Percentiles rank a stretch among this genome's conserved stretches.
phyloP scores from a whole-genome alignment of 1,284 basidiomycete genomes.

The Limonomyces culmigenus region DNA sequence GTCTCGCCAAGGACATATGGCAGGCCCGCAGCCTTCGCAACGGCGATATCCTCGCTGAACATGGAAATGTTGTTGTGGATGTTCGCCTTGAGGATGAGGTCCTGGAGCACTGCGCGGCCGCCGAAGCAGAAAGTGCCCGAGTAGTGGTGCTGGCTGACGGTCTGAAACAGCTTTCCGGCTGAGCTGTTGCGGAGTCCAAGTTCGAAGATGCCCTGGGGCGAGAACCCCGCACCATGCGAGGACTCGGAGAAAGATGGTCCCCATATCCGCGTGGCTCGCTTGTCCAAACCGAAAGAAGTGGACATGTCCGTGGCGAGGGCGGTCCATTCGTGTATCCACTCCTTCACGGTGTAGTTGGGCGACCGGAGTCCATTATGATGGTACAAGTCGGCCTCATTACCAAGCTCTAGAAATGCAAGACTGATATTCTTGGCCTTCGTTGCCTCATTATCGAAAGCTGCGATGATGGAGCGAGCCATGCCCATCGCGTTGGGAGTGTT shows the following conservation, averaged over 20 bases:
- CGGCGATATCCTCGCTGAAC: conserved; percentile 31
- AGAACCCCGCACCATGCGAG: too few species aligned
- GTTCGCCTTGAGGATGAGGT: too few species aligned
- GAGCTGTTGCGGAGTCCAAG: conserved; percentile 16
- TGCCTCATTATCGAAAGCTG: conserved; percentile 27
- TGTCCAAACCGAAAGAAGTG: too few species aligned
- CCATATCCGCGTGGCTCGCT: too few species aligned
- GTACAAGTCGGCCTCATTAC: conserved; percentile 49
- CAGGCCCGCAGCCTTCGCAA: conserved; percentile 26
- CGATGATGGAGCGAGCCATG: conserved; percentile 35
- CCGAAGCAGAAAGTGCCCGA: conserved; percentile 40
- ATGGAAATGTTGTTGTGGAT: conserved; percentile 38
- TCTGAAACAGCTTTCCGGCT: conserved; percentile 15
- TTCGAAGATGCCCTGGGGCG: too few species aligned
- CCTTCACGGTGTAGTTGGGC: too few species aligned
- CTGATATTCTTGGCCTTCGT: conserved; percentile 27
- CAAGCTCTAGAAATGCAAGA: conserved; percentile 26
- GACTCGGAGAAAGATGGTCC: too few species aligned
- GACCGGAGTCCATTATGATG: conserved; percentile 28
- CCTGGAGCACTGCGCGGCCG: conserved; percentile 22
- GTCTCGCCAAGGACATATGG: conserved; percentile 29
- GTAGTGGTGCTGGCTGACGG: conserved; percentile 47
- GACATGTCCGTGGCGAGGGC: too few species aligned
- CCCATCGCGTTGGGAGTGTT: conserved; percentile 41
- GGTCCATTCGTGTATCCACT: too few species aligned